Base-by-base conservation (phyloP, 768 basidiomycete species). In the Mycena belliarum region DNA sequence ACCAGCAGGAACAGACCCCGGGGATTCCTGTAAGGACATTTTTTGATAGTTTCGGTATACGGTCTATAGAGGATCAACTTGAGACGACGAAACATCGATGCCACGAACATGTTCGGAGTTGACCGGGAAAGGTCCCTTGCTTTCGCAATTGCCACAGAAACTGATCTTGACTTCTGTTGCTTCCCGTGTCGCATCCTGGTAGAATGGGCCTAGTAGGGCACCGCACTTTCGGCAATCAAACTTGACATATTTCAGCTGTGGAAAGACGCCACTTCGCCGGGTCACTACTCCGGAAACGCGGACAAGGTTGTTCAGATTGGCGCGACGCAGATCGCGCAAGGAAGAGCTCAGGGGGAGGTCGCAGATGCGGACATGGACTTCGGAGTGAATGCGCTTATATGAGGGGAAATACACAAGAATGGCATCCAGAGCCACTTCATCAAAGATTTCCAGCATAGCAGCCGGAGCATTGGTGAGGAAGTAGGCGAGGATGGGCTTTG, bases 221-320 rank as follows among this genome's bases (percentile, higher is more conserved):
- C 90, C 89, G 66, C 97, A 99, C 71, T 96, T 98, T 53, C 83
- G 82, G 73, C 97, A 99, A 71, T 98, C 94, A 67, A 99, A 99
- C 71, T 98, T 98, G 72, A 99, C 95, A 68, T 98, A 97, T 76
- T 99, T 98, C 58, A 99, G 78, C 72, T 99, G 97, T n/a, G 97
- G 97, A 74, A 98, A 98, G 11, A 99, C 95, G 11, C 97, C 96
- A 10, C 88, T 93, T 37, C 97, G 82, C 56, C 97, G 80, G 1
- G 97, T 99, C 43, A 99, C 97, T 18, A 99, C 97, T 14, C 97
- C 97, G 9, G 89, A 85, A 8, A 99, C 91, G 35, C 97, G 89
- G 29, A 99, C 95, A 41, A 99, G 88, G 63, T 91, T 94, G 77
- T 98, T 98, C 47, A 98, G 81, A 68, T 98, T 89, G 38, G 85